Percentiles rank a stretch among this genome's conserved stretches.
phyloP scores from a whole-genome alignment of 495 filamentous ascomycete species.

The Cairneyella variabilis region DNA sequence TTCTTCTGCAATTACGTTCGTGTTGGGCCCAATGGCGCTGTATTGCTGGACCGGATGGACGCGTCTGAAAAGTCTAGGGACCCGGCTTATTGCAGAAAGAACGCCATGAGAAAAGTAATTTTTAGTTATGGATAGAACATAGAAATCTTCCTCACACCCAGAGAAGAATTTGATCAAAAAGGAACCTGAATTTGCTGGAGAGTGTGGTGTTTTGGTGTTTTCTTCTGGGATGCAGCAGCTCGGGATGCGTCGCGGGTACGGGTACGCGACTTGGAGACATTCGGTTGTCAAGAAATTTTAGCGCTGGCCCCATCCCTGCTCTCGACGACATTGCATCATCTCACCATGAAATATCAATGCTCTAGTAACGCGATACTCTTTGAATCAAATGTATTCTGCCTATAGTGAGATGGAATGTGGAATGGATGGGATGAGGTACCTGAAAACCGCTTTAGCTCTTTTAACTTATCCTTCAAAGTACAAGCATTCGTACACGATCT shows the following conservation, averaged over 20 bases:
- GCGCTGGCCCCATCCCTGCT: no score
- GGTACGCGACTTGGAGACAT: neutral
- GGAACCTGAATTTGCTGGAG: neutral
- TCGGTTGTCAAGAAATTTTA: no score
- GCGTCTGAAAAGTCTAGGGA: neutral
- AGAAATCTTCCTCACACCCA: neutral
- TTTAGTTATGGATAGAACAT: neutral
- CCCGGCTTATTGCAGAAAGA: slow-evolving; percentile 1
- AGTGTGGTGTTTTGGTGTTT: neutral
- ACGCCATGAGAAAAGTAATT: neutral
- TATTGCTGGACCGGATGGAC: neutral
- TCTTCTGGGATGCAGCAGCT: neutral
- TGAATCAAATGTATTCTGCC: no score
- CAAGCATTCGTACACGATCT: no score
- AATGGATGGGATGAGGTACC: no score
- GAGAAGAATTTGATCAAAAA: neutral
- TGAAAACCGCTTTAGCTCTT: no score
- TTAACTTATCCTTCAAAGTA: no score
- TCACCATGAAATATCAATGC: no score
- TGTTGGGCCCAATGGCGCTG: neutral
- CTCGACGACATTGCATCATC: no score
- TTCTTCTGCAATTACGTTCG: neutral
- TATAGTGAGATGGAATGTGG: no score
- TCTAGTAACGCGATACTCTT: no score
- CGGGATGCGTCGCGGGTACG: no score